Evolutionary conservation across 352 stramenopile genomes (phyloP), one percentile per base, ranked within the genome.

Genomic region (Thalassiosira mediterranea): DNA sequence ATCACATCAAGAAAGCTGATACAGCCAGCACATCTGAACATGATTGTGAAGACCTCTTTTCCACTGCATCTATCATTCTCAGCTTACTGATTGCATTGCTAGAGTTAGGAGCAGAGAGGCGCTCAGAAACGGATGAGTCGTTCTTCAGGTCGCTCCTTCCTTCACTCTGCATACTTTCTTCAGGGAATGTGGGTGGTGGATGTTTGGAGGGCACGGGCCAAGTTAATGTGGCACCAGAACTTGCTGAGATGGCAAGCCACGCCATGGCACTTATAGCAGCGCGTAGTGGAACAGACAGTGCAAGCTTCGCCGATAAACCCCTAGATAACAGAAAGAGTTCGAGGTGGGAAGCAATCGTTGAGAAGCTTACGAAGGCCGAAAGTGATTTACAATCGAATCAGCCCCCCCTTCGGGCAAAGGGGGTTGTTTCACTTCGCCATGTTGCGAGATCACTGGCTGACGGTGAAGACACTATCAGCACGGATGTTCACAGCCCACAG

Each of bases 171-270:
- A 52, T 54, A 11, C 60, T 91, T 0, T 58, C 60, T 8, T 62
- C 40, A 11, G 46, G 37, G 32, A 34, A 54, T 31, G 53, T 23
- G 11, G 32, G 65, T 3, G 38, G 62, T 40, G 19, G 28, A n/a
- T 38, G 29, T 61, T 44, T 23, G 31, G 32, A 28, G 40, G 29
- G 28, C 38, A 32, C 40, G 13, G 44, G 54, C 32, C 26, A 52
- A 11, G 44, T 53, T 13, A 44, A 26, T 17, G n/a, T 58, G 19
- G 4, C 71, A 19, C 53, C 84, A 42, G 79, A 86, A 40, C 66
- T 91, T 23, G 82, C 78, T 46, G 88, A 93, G 56, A 88, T 91
- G 77, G 75, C 88, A 38, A 88, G 76, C 28, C 84, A 93, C 66
- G 85, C 83, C 15, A 76, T 89, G 60, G 74, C 81, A 54, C 64